phyloP scores from a whole-genome alignment of 2,329 filamentous ascomycete genomes.

The Blumeria graminis region DNA sequence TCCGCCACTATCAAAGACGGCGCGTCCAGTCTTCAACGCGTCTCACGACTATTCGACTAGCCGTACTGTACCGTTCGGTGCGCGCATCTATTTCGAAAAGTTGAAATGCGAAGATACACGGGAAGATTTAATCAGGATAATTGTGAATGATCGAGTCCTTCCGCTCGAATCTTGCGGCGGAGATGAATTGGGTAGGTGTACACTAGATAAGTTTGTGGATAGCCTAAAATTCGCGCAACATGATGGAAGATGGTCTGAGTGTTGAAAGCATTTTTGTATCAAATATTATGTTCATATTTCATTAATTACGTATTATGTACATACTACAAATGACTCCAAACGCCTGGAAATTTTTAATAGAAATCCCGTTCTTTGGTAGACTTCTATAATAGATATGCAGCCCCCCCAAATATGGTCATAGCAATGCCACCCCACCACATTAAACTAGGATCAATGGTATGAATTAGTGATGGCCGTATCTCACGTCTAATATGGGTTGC shows the following conservation, averaged over 20 bases:
- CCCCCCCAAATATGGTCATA: slow-evolving; percentile 15
- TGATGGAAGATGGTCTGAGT: slow-evolving; percentile 52
- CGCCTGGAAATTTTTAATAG: neutral
- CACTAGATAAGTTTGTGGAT: slow-evolving; percentile 42
- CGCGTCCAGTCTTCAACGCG: slow-evolving; percentile 24
- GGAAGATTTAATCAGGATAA: slow-evolving; percentile 51
- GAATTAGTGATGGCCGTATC: slow-evolving; percentile 5
- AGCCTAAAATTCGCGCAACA: slow-evolving; percentile 48
- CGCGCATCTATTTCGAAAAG: slow-evolving; percentile 69
- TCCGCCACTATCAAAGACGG: slow-evolving; percentile 24
- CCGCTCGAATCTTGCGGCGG: slow-evolving; percentile 44
- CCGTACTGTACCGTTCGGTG: slow-evolving; percentile 64
- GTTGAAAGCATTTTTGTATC: slow-evolving; percentile 14
- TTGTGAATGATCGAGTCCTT: slow-evolving; percentile 68
- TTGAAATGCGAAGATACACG: slow-evolving; percentile 35
- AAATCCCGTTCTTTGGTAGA: too few species aligned
- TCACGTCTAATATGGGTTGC: slow-evolving; percentile 12
- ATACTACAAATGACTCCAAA: neutral
- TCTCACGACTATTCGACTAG: slow-evolving; percentile 47
- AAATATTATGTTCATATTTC: too few species aligned
- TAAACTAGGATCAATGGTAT: slow-evolving; percentile 11
- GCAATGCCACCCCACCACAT: slow-evolving; percentile 16
- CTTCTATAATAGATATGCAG: slow-evolving; percentile 13
- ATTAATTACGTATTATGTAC: too few species aligned
- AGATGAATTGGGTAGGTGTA: slow-evolving; percentile 49